Conservation (phyloP, 2,329 filamentous ascomycete genomes). For the Exophiala sp. region DNA sequence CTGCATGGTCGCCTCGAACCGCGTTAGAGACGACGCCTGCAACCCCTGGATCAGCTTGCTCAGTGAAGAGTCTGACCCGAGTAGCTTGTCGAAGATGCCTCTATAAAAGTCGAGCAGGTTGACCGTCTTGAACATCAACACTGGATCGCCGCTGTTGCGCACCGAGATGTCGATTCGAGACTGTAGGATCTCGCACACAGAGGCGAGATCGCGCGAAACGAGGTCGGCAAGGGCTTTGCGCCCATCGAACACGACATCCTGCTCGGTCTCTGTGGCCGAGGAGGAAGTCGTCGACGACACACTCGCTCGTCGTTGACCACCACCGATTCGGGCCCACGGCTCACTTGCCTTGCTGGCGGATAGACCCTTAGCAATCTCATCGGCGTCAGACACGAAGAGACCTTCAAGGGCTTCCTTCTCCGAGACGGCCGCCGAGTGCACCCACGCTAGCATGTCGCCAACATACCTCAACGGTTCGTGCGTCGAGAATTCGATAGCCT, state of each 20-base stretch:
- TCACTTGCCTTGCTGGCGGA: constrained; percentile 77
- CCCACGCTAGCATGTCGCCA: constrained; percentile 97
- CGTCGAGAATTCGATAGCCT: constrained; percentile 90
- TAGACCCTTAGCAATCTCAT: constrained; percentile 80
- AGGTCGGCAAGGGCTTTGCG: constrained; percentile 77
- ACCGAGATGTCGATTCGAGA: constrained; percentile 90
- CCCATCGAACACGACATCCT: constrained; percentile 67
- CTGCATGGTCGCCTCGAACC: constrained; percentile 36
- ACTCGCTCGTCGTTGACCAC: not conserved
- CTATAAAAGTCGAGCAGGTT: constrained; percentile 89
- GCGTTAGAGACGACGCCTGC: constrained; percentile 44
- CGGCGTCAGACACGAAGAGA: constrained; percentile 84
- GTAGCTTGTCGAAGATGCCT: constrained; percentile 74
- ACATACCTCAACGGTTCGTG: constrained; percentile 90
- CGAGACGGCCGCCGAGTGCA: constrained; percentile 88
- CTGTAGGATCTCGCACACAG: constrained; percentile 77
- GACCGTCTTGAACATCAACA: constrained; percentile 82
- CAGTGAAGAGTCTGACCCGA: constrained; percentile 48
- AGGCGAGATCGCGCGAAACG: constrained; percentile 78
- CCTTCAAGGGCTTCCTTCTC: constrained; percentile 89
- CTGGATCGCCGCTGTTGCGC: constrained; percentile 85
- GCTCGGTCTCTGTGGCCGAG: constrained; percentile 46
- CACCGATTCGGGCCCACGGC: constrained; percentile 65
- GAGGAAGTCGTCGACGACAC: constrained; percentile 4
- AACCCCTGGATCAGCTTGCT: constrained; percentile 26